Percentiles rank a stretch among this genome's conserved stretches.
These are phyloP conservation scores for Colletotrichum orbiculare DNA, from an alignment of 2,329 filamentous ascomycete species.

Conservation along the genomic window DNA sequence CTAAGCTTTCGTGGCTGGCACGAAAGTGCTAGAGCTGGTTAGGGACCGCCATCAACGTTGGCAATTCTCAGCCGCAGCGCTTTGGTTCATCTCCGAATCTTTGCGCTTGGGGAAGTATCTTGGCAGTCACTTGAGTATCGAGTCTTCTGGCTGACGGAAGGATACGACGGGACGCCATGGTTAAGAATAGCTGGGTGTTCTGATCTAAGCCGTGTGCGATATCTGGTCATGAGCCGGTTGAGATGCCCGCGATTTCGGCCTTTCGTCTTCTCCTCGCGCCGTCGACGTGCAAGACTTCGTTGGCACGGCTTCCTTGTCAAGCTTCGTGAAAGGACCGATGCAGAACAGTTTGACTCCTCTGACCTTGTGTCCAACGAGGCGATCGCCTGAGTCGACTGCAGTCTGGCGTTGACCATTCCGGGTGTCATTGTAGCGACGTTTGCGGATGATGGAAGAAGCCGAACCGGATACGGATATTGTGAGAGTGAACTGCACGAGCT, in stretches of 20 bases:
- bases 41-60: slow-evolving; percentile 1
- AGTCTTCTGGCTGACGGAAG: background rate
- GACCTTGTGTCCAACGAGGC: background rate
- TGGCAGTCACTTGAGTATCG: slow-evolving; percentile 8
- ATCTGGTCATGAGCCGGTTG: too few species aligned
- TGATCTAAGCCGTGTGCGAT: too few species aligned
- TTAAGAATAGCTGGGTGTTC: too few species aligned
- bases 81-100: slow-evolving; percentile 13
- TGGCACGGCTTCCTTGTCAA: too few species aligned
- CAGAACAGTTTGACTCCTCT: too few species aligned
- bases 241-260: too few species aligned
- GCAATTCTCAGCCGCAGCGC: slow-evolving; percentile 21
- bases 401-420: background rate
- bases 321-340: too few species aligned
- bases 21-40: background rate
- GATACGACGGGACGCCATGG: too few species aligned
- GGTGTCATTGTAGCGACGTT: background rate
- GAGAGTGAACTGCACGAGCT: background rate
- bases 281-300: too few species aligned
- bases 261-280: too few species aligned
- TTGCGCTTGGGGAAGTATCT: slow-evolving; percentile 3
- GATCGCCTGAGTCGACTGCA: background rate
- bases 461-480: background rate
- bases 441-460: background rate
- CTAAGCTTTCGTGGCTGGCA: slow-evolving; percentile 1